These are phyloP conservation scores for Trichosporon coremiiforme DNA, from an alignment of 1,284 basidiomycete species.

Conservation along the genomic window DNA sequence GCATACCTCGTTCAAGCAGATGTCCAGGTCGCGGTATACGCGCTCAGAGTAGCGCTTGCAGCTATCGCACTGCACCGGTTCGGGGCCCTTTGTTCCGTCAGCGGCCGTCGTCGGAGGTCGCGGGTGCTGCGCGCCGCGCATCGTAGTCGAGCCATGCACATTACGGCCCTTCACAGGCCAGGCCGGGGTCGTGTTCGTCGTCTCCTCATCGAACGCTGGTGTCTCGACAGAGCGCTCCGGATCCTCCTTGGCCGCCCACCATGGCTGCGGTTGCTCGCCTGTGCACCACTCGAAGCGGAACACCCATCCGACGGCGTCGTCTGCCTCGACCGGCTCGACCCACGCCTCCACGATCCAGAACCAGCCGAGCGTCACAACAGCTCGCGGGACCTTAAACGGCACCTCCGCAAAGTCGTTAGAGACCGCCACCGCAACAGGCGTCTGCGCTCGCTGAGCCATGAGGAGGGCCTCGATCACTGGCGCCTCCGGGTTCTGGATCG, in stretches of 20 bases:
- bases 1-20: constrained; percentile 42
- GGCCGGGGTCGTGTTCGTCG: constrained; percentile 16
- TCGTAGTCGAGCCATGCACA: constrained; percentile 28
- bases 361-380: constrained; percentile 52
- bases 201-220: constrained; percentile 5
- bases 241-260: constrained; percentile 40
- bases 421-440: constrained; percentile 47
- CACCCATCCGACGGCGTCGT: constrained; percentile 39
- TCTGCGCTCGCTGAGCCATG: constrained; percentile 44
- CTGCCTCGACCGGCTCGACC: constrained; percentile 44
- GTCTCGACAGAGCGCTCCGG: constrained; percentile 19
- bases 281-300: constrained; percentile 53
- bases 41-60: constrained; percentile 28
- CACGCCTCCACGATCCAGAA: constrained; percentile 55
- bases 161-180: constrained; percentile 33
- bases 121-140: constrained; percentile 22
- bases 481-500: constrained; percentile 20
- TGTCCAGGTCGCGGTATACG: constrained; percentile 32
- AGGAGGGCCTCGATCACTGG: constrained; percentile 43
- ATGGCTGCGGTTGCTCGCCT: constrained; percentile 37
- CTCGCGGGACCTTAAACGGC: constrained; percentile 47
- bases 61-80: not conserved
- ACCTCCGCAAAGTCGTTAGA: constrained; percentile 43
- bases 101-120: not conserved
- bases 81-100: not conserved